phyloP scores from a whole-genome alignment of 164 flowering plant species.

The Magnolia officinalis region DNA sequence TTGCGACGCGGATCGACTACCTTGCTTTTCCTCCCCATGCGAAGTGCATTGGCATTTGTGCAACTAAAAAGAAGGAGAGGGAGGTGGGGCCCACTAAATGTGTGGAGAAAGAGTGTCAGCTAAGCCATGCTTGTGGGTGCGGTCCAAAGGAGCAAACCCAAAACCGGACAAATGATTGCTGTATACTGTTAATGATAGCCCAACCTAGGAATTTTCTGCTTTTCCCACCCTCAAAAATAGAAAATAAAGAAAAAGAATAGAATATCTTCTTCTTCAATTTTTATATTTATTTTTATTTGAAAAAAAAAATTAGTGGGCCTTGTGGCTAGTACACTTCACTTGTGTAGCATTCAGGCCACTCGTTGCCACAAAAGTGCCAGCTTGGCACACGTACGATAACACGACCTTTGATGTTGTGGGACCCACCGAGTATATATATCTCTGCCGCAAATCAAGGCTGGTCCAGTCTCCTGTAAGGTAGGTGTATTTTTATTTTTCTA shows the following conservation, averaged over 20 bases:
- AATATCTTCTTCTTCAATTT: background rate
- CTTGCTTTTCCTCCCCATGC: background rate
- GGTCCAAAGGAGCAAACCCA: conserved; percentile 18
- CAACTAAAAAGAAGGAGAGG: conserved; percentile 2
- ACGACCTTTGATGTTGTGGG: too few relatives aligned
- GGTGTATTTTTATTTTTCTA: too few relatives aligned
- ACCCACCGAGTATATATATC: too few relatives aligned
- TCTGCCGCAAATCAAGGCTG: too few relatives aligned
- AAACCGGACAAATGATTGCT: conserved; percentile 21
- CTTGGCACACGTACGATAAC: background rate
- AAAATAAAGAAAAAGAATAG: background rate
- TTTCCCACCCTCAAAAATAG: background rate
- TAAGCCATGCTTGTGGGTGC: conserved; percentile 24
- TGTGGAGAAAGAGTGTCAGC: conserved; percentile 18
- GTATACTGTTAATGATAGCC: conserved; percentile 5
- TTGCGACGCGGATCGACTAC: background rate
- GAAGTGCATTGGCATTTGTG: background rate
- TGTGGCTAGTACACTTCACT: background rate
- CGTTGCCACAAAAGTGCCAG: background rate
- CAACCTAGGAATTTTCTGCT: conserved; percentile 10
- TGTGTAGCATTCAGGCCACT: background rate
- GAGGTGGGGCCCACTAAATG: conserved; percentile 15
- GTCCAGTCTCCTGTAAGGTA: too few relatives aligned
- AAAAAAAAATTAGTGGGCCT: background rate
- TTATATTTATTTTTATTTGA: background rate